Conservation (phyloP, 2,329 filamentous ascomycete species). For the Epichloe uncinata region DNA sequence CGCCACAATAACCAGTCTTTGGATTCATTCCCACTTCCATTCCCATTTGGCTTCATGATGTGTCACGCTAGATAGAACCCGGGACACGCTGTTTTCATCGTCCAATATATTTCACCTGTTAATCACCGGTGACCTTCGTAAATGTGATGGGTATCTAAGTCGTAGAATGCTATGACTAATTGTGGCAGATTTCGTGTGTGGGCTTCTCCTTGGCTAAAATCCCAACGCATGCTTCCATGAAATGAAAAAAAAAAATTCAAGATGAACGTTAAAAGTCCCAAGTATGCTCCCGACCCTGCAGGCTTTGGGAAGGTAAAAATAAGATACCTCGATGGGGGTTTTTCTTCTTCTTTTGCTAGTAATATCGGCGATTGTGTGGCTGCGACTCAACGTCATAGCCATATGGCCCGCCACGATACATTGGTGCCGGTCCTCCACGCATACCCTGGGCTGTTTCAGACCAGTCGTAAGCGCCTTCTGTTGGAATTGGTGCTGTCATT, state of each 20-base stretch:
- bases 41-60: no score
- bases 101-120: not conserved
- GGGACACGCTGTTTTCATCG: not conserved
- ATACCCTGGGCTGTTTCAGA: slow-evolving; percentile 15
- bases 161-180: not conserved
- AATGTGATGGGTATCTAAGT: not conserved
- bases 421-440: slow-evolving; percentile 6
- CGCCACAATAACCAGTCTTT: not conserved
- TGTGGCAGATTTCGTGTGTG: not conserved
- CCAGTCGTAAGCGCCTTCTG: slow-evolving; percentile 1
- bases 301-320: not conserved
- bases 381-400: slow-evolving; percentile 23
- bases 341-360: not conserved
- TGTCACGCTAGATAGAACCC: no score
- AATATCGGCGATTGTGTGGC: slow-evolving; percentile 12
- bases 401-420: slow-evolving; percentile 16
- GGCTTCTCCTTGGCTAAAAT: not conserved
- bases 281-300: not conserved
- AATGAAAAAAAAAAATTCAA: not conserved
- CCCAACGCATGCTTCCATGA: not conserved
- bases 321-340: not conserved
- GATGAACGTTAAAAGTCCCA: not conserved
- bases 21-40: not conserved
- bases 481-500: slow-evolving; percentile 28
- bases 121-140: not conserved